phyloP scores from a whole-genome alignment of 306 rosid genomes.

The Glycine latifolia region DNA sequence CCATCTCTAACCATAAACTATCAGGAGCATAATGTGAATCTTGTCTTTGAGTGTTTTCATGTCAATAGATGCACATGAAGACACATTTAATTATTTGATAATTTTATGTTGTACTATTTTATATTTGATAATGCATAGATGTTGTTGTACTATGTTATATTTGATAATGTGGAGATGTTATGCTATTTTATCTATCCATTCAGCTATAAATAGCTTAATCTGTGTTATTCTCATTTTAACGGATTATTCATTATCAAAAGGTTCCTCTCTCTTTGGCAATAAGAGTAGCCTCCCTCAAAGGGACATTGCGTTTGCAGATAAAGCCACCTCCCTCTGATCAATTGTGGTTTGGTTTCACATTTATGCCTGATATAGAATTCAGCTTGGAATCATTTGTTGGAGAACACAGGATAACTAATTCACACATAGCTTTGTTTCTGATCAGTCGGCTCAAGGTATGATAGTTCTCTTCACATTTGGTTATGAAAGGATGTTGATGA shows the following conservation, averaged over 20 bases:
- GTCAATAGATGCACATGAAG: conserved; percentile 16
- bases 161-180: conserved; percentile 18
- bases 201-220: conserved; percentile 38
- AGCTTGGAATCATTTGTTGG: conserved; percentile 84
- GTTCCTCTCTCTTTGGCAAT: conserved; percentile 84
- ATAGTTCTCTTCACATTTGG: conserved; percentile 41
- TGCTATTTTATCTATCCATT: conserved; percentile 26
- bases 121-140: neutral
- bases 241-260: conserved; percentile 56
- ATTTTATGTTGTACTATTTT: too few relatives aligned
- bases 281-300: conserved; percentile 81
- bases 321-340: conserved; percentile 98
- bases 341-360: conserved; percentile 89
- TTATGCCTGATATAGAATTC: conserved; percentile 87
- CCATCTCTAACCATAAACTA: too few relatives aligned
- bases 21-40: too few relatives aligned
- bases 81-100: neutral
- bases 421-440: conserved; percentile 69
- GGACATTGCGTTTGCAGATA: conserved; percentile 84
- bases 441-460: conserved; percentile 84
- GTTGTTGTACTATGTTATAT: neutral
- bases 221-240: conserved; percentile 43
- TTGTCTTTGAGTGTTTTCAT: neutral
- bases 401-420: conserved; percentile 81
- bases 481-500: neutral